These are phyloP conservation scores for Pugionium cornutum DNA, from an alignment of 345 rosid species.

Conservation along the genomic window DNA sequence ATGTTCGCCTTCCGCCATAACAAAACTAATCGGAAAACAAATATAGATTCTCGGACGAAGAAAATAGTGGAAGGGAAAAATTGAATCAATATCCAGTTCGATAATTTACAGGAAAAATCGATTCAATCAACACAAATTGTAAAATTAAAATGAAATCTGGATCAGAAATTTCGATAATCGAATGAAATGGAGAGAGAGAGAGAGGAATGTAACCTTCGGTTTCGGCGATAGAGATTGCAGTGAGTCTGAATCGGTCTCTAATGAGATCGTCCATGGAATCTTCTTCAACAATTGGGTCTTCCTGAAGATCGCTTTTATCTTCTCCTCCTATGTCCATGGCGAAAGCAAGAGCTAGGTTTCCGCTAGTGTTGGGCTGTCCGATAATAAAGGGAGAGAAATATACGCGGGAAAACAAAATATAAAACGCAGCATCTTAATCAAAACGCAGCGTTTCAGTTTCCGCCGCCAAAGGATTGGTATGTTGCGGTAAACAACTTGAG, in stretches of 20 bases:
- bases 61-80: neutral
- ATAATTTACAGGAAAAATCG: neutral
- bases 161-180: neutral
- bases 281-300: constrained; percentile 40
- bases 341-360: constrained; percentile 23
- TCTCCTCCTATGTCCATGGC: constrained; percentile 53
- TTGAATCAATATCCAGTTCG: neutral
- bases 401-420: constrained; percentile 2
- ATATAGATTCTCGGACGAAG: neutral
- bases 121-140: neutral
- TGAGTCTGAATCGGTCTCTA: constrained; percentile 81
- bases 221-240: constrained; percentile 76
- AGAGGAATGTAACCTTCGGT: constrained; percentile 52
- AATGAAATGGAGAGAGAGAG: constrained; percentile 26
- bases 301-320: constrained; percentile 48
- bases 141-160: neutral
- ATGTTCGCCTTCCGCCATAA: no score
- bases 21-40: neutral
- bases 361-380: constrained; percentile 11
- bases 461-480: no score
- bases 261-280: constrained; percentile 57
- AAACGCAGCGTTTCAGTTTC: no score
- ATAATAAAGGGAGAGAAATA: constrained; percentile 13
- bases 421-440: no score
- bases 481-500: no score